These are phyloP conservation scores for Rhizoctonia solani DNA, from an alignment of 1,284 basidiomycete species.

Conservation along the genomic window DNA sequence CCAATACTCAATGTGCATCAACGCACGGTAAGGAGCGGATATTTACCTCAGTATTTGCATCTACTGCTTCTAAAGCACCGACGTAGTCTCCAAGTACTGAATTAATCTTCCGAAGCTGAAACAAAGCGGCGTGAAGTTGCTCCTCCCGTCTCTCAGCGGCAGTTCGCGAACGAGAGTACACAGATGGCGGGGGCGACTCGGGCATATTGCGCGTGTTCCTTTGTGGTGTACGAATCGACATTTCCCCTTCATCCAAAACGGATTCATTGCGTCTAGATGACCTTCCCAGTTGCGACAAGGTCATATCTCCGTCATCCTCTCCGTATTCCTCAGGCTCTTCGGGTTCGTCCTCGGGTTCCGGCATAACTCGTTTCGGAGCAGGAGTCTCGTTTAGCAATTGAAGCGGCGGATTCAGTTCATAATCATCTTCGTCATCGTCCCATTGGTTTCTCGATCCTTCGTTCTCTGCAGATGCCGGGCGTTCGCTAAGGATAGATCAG, in stretches of 20 bases:
- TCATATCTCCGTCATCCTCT: slow-evolving; percentile 6
- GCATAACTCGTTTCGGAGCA: slow-evolving; percentile 11
- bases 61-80: slow-evolving; percentile 36
- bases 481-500: slow-evolving; percentile 37
- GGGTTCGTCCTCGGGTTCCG: background rate
- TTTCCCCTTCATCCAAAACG: slow-evolving; percentile 1
- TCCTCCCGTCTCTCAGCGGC: slow-evolving; percentile 37
- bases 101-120: slow-evolving; percentile 38
- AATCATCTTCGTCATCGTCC: slow-evolving; percentile 31
- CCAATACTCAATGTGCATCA: background rate
- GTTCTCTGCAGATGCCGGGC: slow-evolving; percentile 18
- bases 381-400: slow-evolving; percentile 22
- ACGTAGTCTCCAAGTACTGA: slow-evolving; percentile 38
- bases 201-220: background rate
- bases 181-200: slow-evolving; percentile 26
- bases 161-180: slow-evolving; percentile 30
- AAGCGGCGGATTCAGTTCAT: slow-evolving; percentile 30
- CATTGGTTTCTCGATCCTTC: background rate
- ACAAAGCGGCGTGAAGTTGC: slow-evolving; percentile 37
- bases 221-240: slow-evolving; percentile 23
- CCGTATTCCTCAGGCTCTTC: background rate
- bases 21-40: background rate
- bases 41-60: slow-evolving; percentile 37
- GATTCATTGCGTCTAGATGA: background rate
- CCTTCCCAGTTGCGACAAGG: slow-evolving; percentile 4